Evolutionary conservation across 495 filamentous ascomycete genomes (phyloP).

Genomic region (Clohesyomyces aquaticus): DNA sequence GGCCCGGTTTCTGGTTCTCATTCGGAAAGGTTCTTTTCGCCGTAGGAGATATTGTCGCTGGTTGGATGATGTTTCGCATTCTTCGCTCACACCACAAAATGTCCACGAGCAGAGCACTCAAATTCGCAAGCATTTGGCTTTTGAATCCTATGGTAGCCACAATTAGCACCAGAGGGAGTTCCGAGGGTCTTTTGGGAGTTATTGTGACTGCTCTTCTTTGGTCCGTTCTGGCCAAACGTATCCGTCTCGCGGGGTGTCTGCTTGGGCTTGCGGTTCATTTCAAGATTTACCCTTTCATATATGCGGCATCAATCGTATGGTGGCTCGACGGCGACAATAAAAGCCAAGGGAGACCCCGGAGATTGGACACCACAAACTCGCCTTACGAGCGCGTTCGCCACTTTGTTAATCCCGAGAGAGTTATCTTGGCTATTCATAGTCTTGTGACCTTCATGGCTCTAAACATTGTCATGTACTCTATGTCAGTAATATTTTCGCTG

Average conservation of each 20-base stretch:
- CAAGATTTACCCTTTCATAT: conserved; percentile 98
- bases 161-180: conserved; percentile 91
- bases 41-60: conserved; percentile 77
- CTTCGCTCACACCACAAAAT: conserved; percentile 56
- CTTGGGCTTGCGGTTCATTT: conserved; percentile 89
- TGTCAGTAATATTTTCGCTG: conserved; percentile 53
- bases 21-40: conserved; percentile 92
- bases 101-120: conserved; percentile 59
- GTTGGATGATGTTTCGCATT: conserved; percentile 77
- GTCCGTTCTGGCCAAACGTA: conserved; percentile 65
- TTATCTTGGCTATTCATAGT: conserved; percentile 66
- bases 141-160: conserved; percentile 98
- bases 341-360: neutral
- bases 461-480: conserved; percentile 75
- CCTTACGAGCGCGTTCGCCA: conserved; percentile 35
- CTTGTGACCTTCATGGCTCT: conserved; percentile 70
- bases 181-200: conserved; percentile 85
- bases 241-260: conserved; percentile 71
- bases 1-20: conserved; percentile 66
- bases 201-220: conserved; percentile 80
- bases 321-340: conserved; percentile 69
- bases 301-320: conserved; percentile 83
- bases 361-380: neutral
- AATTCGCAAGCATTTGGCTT: conserved; percentile 84
- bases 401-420: conserved; percentile 66